phyloP scores from a whole-genome alignment of 2,329 filamentous ascomycete genomes.

The Phaeosphaeria sp. region DNA sequence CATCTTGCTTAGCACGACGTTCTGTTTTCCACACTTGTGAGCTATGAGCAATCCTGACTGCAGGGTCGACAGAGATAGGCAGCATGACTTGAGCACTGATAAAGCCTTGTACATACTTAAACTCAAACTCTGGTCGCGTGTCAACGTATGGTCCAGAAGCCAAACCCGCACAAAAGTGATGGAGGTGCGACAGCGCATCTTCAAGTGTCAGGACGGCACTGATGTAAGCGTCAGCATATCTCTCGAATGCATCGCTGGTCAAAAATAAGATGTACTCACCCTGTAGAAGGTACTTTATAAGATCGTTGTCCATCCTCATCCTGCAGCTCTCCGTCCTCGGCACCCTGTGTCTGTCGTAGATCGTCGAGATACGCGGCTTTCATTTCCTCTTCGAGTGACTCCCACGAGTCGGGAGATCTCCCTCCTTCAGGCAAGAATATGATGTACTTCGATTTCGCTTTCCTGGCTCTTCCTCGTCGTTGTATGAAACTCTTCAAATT shows the following conservation, averaged over 20 bases:
- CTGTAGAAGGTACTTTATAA: conserved; percentile 32
- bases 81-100: conserved; percentile 70
- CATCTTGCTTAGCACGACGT: conserved; percentile 77
- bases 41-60: conserved; percentile 64
- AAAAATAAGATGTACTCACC: conserved; percentile 25
- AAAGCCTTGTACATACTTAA: conserved; percentile 46
- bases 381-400: conserved; percentile 74
- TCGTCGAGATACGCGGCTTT: conserved; percentile 72
- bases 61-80: conserved; percentile 71
- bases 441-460: conserved; percentile 62
- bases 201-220: conserved; percentile 75
- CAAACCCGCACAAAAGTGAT: conserved; percentile 78
- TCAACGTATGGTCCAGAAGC: conserved; percentile 67
- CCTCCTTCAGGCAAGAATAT: conserved; percentile 55
- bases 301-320: conserved; percentile 54
- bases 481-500: conserved; percentile 72
- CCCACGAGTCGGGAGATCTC: conserved; percentile 62
- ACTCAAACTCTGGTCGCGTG: conserved; percentile 71
- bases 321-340: conserved; percentile 54
- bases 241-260: background rate
- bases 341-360: conserved; percentile 56
- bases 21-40: conserved; percentile 71
- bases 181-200: conserved; percentile 76
- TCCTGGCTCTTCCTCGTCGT: conserved; percentile 68
- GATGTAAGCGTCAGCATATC: background rate